Evolutionary conservation across 345 rosid species (phyloP).

Genomic region (Euphorbia lathyris): DNA sequence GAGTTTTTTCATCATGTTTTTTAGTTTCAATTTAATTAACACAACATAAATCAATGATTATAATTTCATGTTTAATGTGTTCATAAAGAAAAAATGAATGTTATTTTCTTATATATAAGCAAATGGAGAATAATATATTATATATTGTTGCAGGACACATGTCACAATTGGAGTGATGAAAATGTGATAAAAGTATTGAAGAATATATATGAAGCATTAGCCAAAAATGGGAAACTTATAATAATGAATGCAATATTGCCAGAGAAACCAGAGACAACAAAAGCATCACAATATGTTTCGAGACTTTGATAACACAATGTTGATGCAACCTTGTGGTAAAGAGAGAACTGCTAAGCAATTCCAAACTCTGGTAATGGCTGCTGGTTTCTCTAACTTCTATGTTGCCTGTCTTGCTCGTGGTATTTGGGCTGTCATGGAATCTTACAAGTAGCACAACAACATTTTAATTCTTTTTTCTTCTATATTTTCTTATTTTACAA

Average conservation of each 20-base stretch:
- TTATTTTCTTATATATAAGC: no score
- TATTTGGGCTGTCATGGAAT: slow-evolving; percentile 31
- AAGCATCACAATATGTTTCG: slow-evolving; percentile 15
- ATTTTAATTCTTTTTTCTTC: no score
- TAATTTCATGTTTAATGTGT: no score
- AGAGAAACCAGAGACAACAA: slow-evolving; percentile 17
- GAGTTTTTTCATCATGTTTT: no score
- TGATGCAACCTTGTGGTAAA: slow-evolving; percentile 24
- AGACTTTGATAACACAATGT: slow-evolving; percentile 25
- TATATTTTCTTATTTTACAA: no score
- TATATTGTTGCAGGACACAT: slow-evolving; percentile 13
- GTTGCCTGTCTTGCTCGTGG: slow-evolving; percentile 20
- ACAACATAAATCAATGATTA: no score
- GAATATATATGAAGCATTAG: slow-evolving; percentile 21
- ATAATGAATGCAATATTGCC: slow-evolving; percentile 26
- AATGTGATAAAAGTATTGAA: slow-evolving; percentile 19
- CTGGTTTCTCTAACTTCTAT: slow-evolving; percentile 23
- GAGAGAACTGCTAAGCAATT: slow-evolving; percentile 27
- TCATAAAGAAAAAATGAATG: no score
- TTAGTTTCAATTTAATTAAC: no score
- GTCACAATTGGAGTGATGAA: slow-evolving; percentile 31
- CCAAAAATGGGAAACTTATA: slow-evolving; percentile 21
- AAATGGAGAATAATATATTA: no score
- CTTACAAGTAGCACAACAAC: slow-evolving; percentile 13
- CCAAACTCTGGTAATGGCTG: slow-evolving; percentile 5